Evolutionary conservation across 352 stramenopile genomes (phyloP), one percentile per base, ranked within the genome.

Genomic region (Peronospora destructor): DNA sequence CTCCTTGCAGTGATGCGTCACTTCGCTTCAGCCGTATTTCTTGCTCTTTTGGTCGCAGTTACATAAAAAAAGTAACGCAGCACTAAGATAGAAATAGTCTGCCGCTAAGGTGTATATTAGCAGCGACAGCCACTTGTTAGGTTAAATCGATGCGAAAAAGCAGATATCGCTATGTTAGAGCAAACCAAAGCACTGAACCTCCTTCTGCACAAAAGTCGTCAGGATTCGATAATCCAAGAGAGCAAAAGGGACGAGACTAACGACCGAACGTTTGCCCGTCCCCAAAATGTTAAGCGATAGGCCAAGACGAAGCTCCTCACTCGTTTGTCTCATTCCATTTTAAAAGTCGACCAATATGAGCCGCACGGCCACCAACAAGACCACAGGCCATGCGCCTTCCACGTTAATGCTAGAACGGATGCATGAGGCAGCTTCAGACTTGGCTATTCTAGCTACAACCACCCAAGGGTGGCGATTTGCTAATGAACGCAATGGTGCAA

Each of bases 331-430:
- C 1, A 28, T 42, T 40, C 42, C 59, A 73, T 72, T 81, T 52
- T 48, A n/a, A 56, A 78, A 74, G 48, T 76, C 67, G 39, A 57
- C 54, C 65, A 53, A 46, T 62, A 81, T 81, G 71, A 81, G 71
- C 48, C 71, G 67, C 23, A 71, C 71, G 59, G 66, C 59, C 17
- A 56, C 43, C 14, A 73, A 50, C 49, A 75, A 77, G 53, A 77
- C 64, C 30, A 72, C 71, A 38, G 68, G 63, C 42, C 66, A 76
- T 45, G 71, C 68, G 59, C 76, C 76, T 40, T 85, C 73, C 33
- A 53, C 53, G 17, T 66, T 79, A 7, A 76, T 87, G 61, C 71
- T 87, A 36, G 69, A 75, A 36, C 68, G 71, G 29, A 76, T 83
- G 66, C 76, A 66, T 34, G 69, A 78, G 37, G 69, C 71, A n/a